Evolutionary conservation across 1,284 basidiomycete genomes (phyloP), one percentile per base, ranked within the genome.

Genomic region (Cystobasidiaceae sp.): DNA sequence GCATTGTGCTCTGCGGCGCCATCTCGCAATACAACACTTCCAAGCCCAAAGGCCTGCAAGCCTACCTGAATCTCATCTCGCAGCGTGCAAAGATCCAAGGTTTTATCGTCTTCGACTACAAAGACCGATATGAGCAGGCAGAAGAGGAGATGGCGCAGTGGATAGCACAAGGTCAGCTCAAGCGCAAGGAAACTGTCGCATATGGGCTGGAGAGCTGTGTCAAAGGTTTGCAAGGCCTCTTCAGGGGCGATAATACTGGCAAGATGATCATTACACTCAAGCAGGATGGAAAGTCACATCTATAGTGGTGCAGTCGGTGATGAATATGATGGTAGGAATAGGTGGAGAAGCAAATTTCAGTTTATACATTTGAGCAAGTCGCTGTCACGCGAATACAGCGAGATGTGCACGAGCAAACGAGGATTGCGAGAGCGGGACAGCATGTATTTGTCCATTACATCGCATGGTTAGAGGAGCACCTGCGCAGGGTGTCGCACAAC

Each of bases 31-130:
- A 73, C 67, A 78, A 77, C 67, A 69, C 72, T 50, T 68, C 71
- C 19, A 69, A 72, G 27, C 73, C 74, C 0, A 69, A 74, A 32
- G 78, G 78, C 11, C 68, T 81, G 4, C 74, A 74, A 45, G 77
- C 76, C 68, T 79, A 79, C 68, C 74, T 77, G 45, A 75, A 81
- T 68, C 79, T 94, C 60, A 90, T 94, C 73, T 76, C 82, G 0
- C 86, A 87, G 76, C 82, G 89, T 45, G 89, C 86, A 17, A 86
- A 80, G 44, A 83, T 93, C 2, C 79, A 89, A 76, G 92, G 91
- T 4, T 94, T 94, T 78, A 82, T 93, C 71, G 83, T 90, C 15
- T 71, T 72, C 48, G 77, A 80, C 56, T 91, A 90, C 75, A 80
- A 74, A n/a, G 64, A 74, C n/a, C 73, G 76, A 7, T 79, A 77